Percentiles rank a stretch among this genome's conserved stretches.
These are phyloP conservation scores for Lyophyllum shimeji DNA, from an alignment of 768 basidiomycete species.

Conservation along the genomic window DNA sequence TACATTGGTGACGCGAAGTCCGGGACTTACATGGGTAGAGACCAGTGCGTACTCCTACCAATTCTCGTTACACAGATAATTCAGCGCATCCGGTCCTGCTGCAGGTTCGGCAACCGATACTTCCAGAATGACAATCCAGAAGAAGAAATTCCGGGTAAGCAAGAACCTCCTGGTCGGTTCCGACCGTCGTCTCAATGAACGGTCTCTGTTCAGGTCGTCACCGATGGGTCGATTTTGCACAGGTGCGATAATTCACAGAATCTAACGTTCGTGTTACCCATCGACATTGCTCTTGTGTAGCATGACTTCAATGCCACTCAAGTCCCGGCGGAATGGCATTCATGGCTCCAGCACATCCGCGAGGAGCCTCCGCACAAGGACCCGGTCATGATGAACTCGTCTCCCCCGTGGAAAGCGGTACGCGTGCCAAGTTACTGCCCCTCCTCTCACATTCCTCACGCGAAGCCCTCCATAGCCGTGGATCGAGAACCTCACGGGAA, in stretches of 20 bases:
- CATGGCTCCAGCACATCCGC: constrained; percentile 92
- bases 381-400: constrained; percentile 59
- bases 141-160: constrained; percentile 85
- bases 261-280: background rate
- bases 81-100: background rate
- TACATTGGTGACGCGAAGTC: constrained; percentile 95
- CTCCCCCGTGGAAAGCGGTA: constrained; percentile 85
- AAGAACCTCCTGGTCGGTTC: background rate
- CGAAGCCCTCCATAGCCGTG: constrained; percentile 53
- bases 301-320: constrained; percentile 91
- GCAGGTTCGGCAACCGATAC: constrained; percentile 93
- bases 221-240: constrained; percentile 93
- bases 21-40: constrained; percentile 71
- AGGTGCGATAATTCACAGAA: constrained; percentile 45
- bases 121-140: constrained; percentile 87
- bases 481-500: constrained; percentile 90
- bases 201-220: constrained; percentile 68
- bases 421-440: constrained; percentile 25
- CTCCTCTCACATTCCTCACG: background rate
- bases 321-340: constrained; percentile 95
- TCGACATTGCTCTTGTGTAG: constrained; percentile 28
- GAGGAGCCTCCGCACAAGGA: constrained; percentile 79
- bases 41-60: constrained; percentile 63
- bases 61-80: background rate
- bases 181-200: constrained; percentile 4